Evolutionary conservation across 2,329 filamentous ascomycete genomes (phyloP).

Genomic region (Ciborinia camelliae): DNA sequence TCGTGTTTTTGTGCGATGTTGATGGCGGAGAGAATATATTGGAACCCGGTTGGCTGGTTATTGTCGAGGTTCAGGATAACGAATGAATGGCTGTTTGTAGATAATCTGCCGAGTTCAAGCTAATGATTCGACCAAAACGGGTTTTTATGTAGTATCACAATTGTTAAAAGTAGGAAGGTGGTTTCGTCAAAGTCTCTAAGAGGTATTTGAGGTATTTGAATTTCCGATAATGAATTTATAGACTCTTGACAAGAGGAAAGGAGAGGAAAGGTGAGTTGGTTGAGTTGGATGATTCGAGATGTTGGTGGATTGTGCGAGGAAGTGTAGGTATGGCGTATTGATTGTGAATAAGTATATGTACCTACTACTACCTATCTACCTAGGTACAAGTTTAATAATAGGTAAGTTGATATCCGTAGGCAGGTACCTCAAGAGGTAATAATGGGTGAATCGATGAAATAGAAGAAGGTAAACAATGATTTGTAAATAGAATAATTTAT

Average conservation of each 20-base stretch:
- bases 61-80: slow-evolving; percentile 16
- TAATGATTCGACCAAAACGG: background rate
- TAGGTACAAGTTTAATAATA: no score
- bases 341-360: background rate
- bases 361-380: no score
- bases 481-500: background rate
- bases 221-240: background rate
- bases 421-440: no score
- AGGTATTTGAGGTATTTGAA: background rate
- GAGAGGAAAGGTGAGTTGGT: no score
- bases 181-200: background rate
- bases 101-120: slow-evolving; percentile 14
- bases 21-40: slow-evolving; percentile 3
- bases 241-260: no score
- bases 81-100: slow-evolving; percentile 9
- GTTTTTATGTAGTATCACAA: background rate
- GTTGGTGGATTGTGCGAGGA: background rate
- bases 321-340: background rate
- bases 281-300: background rate
- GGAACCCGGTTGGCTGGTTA: slow-evolving; percentile 17
- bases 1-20: slow-evolving; percentile 12
- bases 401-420: no score
- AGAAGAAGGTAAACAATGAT: no score
- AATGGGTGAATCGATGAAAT: no score
- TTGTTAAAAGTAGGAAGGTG: no score